Base-by-base conservation (phyloP, 495 filamentous ascomycete species). In the Penicillium paxilli region DNA sequence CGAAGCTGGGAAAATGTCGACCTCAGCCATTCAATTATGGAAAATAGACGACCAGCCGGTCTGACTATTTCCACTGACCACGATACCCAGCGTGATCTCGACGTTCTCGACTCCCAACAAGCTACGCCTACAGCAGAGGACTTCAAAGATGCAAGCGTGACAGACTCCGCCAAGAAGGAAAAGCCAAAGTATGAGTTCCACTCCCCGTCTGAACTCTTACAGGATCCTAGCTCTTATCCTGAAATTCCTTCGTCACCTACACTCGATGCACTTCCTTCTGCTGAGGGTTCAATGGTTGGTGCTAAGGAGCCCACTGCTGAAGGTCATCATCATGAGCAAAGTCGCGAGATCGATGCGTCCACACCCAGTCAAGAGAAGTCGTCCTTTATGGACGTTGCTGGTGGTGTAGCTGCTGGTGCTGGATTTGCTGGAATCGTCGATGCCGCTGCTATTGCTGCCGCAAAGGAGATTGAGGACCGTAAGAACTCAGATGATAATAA, bases 111-210 rank as follows among this genome's bases (percentile, higher is more conserved):
- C 20, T 67, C 64, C 2, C 64, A 67, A 47, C 62, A 67, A 33
- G 54, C 54, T n/a, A 67, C 64, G 0, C 64, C 64, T 14, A 67
- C 62, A 17, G 64, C 64, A 1, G 51, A 60, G 12, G 14, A 44
- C 28, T 63, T 58, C 30, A n/a, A n/a, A n/a, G n/a, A n/a, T n/a
- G 30, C 4, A 12, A 10, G n/a, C 8, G 30, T 11, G 3, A 1
- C 30, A 22, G 51, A 32, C 8, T 57, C 40, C 17, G 56, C 49
- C 24, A 69, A 65, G 58, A 73, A 61, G 41, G 51, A 62, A 16
- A 70, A 69, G 54, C 72, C 59, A 2, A 72, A 66, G 4, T 77
- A 76, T 38, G 74, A 79, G 37, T 77, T 77, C 53, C 74, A 79
- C 48, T 76, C 76, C 41, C 72, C 73, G 2, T 74, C 73, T 0